Percentiles rank a stretch among this genome's conserved stretches.
phyloP scores from a whole-genome alignment of 2,329 filamentous ascomycete species.

The Tolypocladium tropicale region DNA sequence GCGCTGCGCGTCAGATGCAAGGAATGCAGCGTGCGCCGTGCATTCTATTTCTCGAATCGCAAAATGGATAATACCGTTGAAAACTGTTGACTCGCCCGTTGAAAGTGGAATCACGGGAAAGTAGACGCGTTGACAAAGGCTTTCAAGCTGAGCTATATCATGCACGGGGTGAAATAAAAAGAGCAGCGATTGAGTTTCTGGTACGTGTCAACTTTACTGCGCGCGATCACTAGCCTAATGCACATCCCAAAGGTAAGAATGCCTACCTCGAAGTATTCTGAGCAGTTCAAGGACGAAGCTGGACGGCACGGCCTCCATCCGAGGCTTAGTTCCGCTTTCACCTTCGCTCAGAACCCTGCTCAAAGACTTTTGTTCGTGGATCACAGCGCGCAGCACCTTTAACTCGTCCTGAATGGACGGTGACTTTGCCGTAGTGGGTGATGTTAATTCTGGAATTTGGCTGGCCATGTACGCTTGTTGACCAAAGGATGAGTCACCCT shows the following conservation, averaged over 20 bases:
- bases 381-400: background rate
- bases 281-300: background rate
- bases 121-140: constrained; percentile 8
- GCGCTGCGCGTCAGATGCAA: background rate
- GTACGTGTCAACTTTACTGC: background rate
- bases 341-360: background rate
- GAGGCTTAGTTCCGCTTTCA: background rate
- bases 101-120: constrained; percentile 10
- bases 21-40: background rate
- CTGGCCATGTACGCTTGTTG: background rate
- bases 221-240: background rate
- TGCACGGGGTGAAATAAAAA: constrained; percentile 9
- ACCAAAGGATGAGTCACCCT: background rate
- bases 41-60: background rate
- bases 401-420: background rate
- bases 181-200: background rate
- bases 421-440: background rate
- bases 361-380: background rate
- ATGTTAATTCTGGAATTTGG: background rate
- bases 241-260: background rate
- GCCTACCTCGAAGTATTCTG: background rate
- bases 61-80: constrained; percentile 7
- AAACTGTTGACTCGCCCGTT: constrained; percentile 6
- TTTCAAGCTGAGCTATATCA: constrained; percentile 5
- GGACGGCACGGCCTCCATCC: background rate